A percentile compares a stretch with the other conserved stretches of the same genome.
phyloP scores from a whole-genome alignment of 306 rosid species.

The Vicia sativa region DNA sequence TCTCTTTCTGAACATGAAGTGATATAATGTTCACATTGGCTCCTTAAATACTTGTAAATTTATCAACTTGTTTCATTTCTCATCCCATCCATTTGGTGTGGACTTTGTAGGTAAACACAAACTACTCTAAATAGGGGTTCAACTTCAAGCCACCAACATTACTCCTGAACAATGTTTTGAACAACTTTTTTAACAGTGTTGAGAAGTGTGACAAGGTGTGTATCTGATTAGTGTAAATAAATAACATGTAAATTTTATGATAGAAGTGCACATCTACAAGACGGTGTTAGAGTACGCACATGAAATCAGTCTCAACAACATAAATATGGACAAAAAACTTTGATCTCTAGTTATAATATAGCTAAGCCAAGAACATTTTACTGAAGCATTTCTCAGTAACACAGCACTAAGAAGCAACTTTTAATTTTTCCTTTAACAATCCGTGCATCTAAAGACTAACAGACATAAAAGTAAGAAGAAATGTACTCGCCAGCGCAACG shows the following conservation, averaged over 20 bases:
- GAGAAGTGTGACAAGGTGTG: constrained; percentile 14
- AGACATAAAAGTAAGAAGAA: too few species aligned
- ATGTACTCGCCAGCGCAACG: too few species aligned
- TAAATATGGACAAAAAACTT: too few species aligned
- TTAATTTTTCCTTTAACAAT: too few species aligned
- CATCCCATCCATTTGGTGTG: constrained; percentile 70
- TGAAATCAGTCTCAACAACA: too few species aligned
- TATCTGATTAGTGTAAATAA: constrained; percentile 7
- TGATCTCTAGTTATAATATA: too few species aligned
- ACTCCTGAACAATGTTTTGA: constrained; percentile 42
- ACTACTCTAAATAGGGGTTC: constrained; percentile 16
- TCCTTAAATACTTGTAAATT: constrained; percentile 7
- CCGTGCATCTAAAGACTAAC: too few species aligned
- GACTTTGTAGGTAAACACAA: constrained; percentile 55
- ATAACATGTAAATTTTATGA: constrained; percentile 18
- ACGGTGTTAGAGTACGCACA: too few species aligned
- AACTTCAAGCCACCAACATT: constrained; percentile 43
- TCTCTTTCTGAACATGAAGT: constrained; percentile 24
- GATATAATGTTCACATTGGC: constrained; percentile 35
- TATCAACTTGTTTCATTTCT: constrained; percentile 40
- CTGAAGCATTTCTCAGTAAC: too few species aligned
- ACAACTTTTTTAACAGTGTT: constrained; percentile 28
- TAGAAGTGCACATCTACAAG: constrained; percentile 4
- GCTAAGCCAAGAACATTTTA: too few species aligned
- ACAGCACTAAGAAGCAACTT: too few species aligned